These are phyloP conservation scores for Penicillium sp. DNA, from an alignment of 2,329 filamentous ascomycete genomes.

Conservation along the genomic window DNA sequence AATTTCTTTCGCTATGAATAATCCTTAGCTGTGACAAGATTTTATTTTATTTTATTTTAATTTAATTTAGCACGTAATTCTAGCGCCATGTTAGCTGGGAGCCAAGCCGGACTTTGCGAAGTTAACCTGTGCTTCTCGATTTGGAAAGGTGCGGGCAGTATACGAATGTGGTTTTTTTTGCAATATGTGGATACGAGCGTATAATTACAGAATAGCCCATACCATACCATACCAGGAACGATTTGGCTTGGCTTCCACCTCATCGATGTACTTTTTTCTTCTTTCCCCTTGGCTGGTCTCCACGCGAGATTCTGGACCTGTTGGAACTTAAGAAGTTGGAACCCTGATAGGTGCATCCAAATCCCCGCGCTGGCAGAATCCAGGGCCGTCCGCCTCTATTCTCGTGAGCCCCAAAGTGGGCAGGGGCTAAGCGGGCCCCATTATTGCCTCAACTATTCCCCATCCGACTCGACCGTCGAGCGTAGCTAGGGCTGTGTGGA, in stretches of 20 bases:
- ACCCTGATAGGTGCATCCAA: conserved; percentile 3
- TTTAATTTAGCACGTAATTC: neutral
- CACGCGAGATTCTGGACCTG: conserved; percentile 10
- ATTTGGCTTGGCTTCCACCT: neutral
- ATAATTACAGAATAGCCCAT: neutral
- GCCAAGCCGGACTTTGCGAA: neutral
- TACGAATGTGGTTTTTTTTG: neutral
- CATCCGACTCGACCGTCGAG: neutral
- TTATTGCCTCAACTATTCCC: neutral
- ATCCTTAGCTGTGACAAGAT: neutral
- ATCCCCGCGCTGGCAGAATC: conserved; percentile 2
- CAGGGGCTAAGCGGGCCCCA: neutral
- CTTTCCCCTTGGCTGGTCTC: conserved; percentile 1
- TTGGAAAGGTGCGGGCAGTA: neutral
- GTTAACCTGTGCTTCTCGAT: neutral
- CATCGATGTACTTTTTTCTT: neutral
- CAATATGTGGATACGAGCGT: neutral
- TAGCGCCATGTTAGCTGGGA: conserved; percentile 4
- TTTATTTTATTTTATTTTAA: neutral
- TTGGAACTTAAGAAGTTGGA: neutral
- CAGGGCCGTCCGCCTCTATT: neutral
- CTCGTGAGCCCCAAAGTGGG: conserved; percentile 12
- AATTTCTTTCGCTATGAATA: neutral
- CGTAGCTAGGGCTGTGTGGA: neutral
- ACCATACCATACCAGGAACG: conserved; percentile 4